Conservation (phyloP, 805 yeast species). For the Brettanomyces naardenensis region DNA sequence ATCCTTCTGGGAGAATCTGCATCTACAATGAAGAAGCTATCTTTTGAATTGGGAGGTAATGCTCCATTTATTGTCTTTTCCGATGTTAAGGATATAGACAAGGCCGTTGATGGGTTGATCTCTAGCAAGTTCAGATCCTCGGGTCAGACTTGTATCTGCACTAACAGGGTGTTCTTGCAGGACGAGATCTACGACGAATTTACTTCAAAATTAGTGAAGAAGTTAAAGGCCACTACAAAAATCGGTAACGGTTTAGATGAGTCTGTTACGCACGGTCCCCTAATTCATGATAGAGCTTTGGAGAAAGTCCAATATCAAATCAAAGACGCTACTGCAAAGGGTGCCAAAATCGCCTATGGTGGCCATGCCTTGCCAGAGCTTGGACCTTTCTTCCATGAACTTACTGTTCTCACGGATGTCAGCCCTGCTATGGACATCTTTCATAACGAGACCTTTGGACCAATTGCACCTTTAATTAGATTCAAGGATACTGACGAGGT, state of each 20-base stretch:
- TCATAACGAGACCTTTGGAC: constrained; percentile 71
- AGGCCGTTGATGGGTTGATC: constrained; percentile 54
- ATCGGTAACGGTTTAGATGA: constrained; percentile 58
- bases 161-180: constrained; percentile 62
- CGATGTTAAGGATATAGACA: constrained; percentile 53
- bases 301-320: constrained; percentile 52
- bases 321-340: constrained; percentile 53
- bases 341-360: constrained; percentile 53
- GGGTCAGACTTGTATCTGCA: constrained; percentile 79
- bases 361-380: constrained; percentile 48
- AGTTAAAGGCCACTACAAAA: constrained; percentile 33
- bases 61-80: constrained; percentile 71
- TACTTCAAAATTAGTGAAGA: constrained; percentile 35
- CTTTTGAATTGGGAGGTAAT: constrained; percentile 75
- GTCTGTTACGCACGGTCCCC: constrained; percentile 63
- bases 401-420: constrained; percentile 55
- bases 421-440: constrained; percentile 48
- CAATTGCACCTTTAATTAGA: constrained; percentile 59
- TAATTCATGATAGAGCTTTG: constrained; percentile 52
- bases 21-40: constrained; percentile 56
- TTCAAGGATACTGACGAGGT: constrained; percentile 45
- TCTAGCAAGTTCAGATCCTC: constrained; percentile 63
- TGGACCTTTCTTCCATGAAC: constrained; percentile 59
- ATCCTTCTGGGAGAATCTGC: constrained; percentile 52
- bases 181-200: constrained; percentile 53